phyloP scores from a whole-genome alignment of 148 eudicot species.

The Arbutus unedo region DNA sequence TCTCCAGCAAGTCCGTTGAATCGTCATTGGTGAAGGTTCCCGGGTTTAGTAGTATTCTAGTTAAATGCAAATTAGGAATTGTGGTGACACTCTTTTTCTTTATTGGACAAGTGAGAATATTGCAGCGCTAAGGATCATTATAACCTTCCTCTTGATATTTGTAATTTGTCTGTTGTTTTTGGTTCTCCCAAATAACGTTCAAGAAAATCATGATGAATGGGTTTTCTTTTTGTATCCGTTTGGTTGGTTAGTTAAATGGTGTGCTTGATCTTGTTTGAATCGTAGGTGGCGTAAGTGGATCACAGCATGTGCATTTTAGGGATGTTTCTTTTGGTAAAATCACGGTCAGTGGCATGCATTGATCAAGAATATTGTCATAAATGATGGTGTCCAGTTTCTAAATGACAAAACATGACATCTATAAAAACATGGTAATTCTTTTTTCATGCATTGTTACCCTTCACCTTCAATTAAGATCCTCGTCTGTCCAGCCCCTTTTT shows the following conservation, averaged over 20 bases:
- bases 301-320: too few relatives aligned
- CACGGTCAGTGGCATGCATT: too few relatives aligned
- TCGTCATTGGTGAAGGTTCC: neutral
- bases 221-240: neutral
- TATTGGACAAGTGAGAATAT: neutral
- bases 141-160: neutral
- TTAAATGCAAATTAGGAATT: neutral
- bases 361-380: too few relatives aligned
- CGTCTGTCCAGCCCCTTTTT: too few relatives aligned
- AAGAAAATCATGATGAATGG: neutral
- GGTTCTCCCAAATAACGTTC: neutral
- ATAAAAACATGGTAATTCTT: too few relatives aligned
- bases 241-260: neutral
- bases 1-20: neutral
- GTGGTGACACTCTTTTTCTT: neutral
- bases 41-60: neutral
- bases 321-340: too few relatives aligned
- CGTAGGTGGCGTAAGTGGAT: too few relatives aligned
- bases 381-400: too few relatives aligned
- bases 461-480: too few relatives aligned
- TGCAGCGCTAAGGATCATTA: neutral
- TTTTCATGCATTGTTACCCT: too few relatives aligned
- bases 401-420: too few relatives aligned
- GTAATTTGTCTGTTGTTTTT: neutral
- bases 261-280: neutral